phyloP scores from a whole-genome alignment of 345 rosid genomes.

The Odontarrhena argentea region DNA sequence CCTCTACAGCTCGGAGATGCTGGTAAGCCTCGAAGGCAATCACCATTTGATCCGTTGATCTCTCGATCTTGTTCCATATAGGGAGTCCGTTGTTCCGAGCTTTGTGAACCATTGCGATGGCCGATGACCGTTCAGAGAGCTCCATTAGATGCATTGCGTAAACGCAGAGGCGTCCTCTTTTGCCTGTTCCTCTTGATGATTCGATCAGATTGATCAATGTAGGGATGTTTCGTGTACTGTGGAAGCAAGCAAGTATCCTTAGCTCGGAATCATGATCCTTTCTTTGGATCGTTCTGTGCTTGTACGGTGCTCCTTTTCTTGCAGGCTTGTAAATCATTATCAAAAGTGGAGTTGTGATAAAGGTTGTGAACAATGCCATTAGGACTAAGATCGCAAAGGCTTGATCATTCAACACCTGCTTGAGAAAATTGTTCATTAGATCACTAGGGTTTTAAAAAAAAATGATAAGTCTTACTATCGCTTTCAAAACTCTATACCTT shows the following conservation, averaged over 20 bases:
- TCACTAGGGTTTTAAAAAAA: background rate
- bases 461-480: background rate
- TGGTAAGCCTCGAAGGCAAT: slow-evolving; percentile 70
- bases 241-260: slow-evolving; percentile 63
- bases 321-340: slow-evolving; percentile 63
- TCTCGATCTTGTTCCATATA: slow-evolving; percentile 58
- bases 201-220: slow-evolving; percentile 64
- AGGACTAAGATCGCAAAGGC: slow-evolving; percentile 61
- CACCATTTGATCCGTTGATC: slow-evolving; percentile 54
- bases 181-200: slow-evolving; percentile 49
- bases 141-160: slow-evolving; percentile 83
- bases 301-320: slow-evolving; percentile 56
- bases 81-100: slow-evolving; percentile 73
- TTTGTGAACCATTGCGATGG: slow-evolving; percentile 78
- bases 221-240: slow-evolving; percentile 66
- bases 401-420: slow-evolving; percentile 66
- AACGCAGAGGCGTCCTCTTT: slow-evolving; percentile 55
- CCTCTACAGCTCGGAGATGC: slow-evolving; percentile 60
- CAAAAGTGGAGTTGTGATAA: slow-evolving; percentile 63
- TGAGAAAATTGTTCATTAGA: background rate
- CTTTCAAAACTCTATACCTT: slow-evolving; percentile 40
- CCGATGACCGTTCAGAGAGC: slow-evolving; percentile 72
- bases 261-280: slow-evolving; percentile 59
- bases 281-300: slow-evolving; percentile 52
- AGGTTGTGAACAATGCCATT: slow-evolving; percentile 73